phyloP scores from a whole-genome alignment of 768 basidiomycete species.

The Favolaschia claudopus region DNA sequence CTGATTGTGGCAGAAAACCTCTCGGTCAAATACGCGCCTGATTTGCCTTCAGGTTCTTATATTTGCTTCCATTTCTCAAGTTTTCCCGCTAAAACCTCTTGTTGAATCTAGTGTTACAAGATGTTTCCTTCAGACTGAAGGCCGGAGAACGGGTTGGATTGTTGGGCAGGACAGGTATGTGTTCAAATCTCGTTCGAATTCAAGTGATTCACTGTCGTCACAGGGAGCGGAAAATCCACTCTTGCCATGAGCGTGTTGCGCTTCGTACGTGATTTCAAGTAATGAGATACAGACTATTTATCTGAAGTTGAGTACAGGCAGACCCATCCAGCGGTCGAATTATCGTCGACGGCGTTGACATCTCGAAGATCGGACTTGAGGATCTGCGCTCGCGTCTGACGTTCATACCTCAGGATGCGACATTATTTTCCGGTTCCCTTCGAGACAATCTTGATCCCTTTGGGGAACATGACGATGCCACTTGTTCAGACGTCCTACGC shows the following conservation, averaged over 20 bases:
- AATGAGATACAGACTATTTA: neutral
- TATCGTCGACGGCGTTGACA: conserved; percentile 55
- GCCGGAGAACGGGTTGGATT: conserved; percentile 81
- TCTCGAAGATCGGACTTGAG: conserved; percentile 51
- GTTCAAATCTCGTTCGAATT: neutral
- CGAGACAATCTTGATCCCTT: conserved; percentile 58
- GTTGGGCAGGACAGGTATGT: conserved; percentile 69
- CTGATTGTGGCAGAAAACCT: conserved; percentile 80
- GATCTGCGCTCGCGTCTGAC: conserved; percentile 25
- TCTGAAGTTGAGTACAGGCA: conserved; percentile 13
- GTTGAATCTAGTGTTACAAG: conserved; percentile 83
- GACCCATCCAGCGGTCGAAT: conserved; percentile 49
- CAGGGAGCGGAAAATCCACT: conserved; percentile 37
- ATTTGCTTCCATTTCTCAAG: too few relatives aligned
- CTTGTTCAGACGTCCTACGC: too few relatives aligned
- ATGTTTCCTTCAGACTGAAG: conserved; percentile 76
- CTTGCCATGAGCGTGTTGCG: conserved; percentile 50
- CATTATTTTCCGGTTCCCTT: conserved; percentile 61
- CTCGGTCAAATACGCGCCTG: conserved; percentile 83
- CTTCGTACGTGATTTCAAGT: conserved; percentile 35
- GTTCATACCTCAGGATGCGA: conserved; percentile 44
- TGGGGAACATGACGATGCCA: conserved; percentile 49
- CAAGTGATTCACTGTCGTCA: neutral
- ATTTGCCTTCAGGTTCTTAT: conserved; percentile 81
- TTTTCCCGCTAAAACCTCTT: too few relatives aligned